Evolutionary conservation across 176 grass and related monocot species (phyloP).

Genomic region (Musa beccarii): DNA sequence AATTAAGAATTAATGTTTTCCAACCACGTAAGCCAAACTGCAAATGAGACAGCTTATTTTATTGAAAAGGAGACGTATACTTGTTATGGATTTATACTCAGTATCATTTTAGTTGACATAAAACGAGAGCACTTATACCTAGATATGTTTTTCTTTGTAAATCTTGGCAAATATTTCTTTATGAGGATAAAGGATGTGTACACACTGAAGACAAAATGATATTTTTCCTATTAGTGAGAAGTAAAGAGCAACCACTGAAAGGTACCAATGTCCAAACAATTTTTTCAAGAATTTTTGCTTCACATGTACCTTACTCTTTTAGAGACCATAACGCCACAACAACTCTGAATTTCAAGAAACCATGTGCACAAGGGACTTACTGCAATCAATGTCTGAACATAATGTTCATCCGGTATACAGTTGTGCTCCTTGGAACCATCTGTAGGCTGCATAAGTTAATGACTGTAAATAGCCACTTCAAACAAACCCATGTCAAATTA

Average conservation of each 20-base stretch:
- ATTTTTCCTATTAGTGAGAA: neutral
- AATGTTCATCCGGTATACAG: slow-evolving; percentile 98
- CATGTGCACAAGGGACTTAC: slow-evolving; percentile 35
- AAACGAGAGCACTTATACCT: neutral
- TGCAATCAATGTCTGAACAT: slow-evolving; percentile 96
- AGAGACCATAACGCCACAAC: neutral
- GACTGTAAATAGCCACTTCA: slow-evolving; percentile 10
- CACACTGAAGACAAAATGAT: neutral
- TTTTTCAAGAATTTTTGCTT: neutral
- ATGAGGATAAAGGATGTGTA: neutral
- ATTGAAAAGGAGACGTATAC: too few species aligned
- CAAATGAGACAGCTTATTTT: too few species aligned
- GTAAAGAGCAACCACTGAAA: neutral
- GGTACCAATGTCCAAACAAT: neutral
- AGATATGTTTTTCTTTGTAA: neutral
- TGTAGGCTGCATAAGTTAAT: slow-evolving; percentile 43
- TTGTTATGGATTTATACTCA: too few species aligned
- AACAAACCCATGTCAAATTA: neutral
- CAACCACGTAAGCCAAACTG: too few species aligned
- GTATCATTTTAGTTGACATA: neutral
- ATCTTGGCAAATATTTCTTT: neutral
- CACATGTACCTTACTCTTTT: neutral
- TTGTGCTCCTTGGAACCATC: slow-evolving; percentile 82
- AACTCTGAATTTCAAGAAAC: neutral
- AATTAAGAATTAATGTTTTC: too few species aligned